Evolutionary conservation across 768 basidiomycete species (phyloP).

Genomic region (Trametes maxima): DNA sequence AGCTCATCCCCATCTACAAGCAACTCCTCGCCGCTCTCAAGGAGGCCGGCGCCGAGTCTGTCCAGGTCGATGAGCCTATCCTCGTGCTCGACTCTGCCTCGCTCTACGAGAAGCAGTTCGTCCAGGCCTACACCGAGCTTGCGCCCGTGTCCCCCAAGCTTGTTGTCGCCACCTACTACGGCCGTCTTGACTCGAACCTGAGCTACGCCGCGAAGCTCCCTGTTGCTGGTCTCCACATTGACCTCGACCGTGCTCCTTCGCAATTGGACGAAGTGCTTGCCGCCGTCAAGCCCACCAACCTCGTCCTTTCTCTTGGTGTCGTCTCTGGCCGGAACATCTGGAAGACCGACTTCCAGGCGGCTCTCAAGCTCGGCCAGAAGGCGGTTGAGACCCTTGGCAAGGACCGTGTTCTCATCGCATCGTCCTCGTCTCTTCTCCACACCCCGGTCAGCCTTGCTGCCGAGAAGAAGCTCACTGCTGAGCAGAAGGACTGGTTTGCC

Average conservation of each 20-base stretch:
- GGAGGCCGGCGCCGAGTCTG: conserved; percentile 89
- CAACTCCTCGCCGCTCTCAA: conserved; percentile 90
- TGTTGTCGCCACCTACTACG: conserved; percentile 94
- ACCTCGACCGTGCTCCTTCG: conserved; percentile 89
- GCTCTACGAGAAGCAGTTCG: conserved; percentile 76
- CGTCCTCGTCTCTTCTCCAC: conserved; percentile 98
- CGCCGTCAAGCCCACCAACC: conserved; percentile 80
- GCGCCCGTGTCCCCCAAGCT: conserved; percentile 86
- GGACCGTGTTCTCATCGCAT: conserved; percentile 89
- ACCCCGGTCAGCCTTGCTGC: conserved; percentile 94
- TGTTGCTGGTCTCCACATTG: conserved; percentile 92
- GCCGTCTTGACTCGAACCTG: conserved; percentile 92
- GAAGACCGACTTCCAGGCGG: conserved; percentile 91
- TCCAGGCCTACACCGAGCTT: conserved; percentile 79
- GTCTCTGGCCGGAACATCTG: conserved; percentile 99
- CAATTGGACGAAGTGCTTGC: conserved; percentile 84
- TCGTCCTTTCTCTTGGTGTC: conserved; percentile 89
- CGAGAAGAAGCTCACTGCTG: conserved; percentile 85
- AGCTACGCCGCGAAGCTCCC: conserved; percentile 90
- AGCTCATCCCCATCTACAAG: conserved; percentile 90
- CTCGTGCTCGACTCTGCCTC: conserved; percentile 89
- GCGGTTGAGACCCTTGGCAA: conserved; percentile 82
- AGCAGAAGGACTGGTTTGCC: conserved; percentile 98
- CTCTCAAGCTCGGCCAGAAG: conserved; percentile 81
- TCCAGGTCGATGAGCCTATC: conserved; percentile 96